Evolutionary conservation across 148 eudicot species (phyloP).

Genomic region (Rhododendron griersonianum): DNA sequence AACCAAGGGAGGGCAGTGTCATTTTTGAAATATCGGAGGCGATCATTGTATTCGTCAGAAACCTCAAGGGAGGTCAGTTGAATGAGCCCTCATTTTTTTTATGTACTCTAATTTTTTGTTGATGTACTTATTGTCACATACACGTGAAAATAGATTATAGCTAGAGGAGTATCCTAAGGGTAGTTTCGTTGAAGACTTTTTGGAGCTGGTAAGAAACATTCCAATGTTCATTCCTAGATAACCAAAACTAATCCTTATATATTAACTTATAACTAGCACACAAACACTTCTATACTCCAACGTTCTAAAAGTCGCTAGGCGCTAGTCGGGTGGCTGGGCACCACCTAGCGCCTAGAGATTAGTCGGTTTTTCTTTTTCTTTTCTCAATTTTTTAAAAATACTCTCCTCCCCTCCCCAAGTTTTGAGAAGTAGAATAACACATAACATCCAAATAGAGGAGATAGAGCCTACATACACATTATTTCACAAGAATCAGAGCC

Average conservation of each 20-base stretch:
- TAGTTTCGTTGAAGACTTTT: background rate
- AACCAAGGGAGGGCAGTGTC: background rate
- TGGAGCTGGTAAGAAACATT: background rate
- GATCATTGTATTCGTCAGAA: background rate
- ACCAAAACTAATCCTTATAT: background rate
- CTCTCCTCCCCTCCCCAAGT: too few species aligned
- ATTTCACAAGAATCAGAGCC: too few species aligned
- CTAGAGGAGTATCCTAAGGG: background rate
- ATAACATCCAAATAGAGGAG: too few species aligned
- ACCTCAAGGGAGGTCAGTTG: background rate
- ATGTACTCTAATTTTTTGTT: background rate
- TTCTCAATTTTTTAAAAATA: too few species aligned
- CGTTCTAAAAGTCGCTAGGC: too few species aligned
- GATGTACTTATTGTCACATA: background rate
- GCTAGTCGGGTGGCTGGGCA: too few species aligned
- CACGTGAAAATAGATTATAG: background rate
- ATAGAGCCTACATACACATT: too few species aligned
- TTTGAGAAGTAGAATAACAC: too few species aligned
- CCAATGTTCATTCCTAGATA: background rate
- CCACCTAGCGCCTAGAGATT: too few species aligned
- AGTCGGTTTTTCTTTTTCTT: too few species aligned
- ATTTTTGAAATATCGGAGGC: background rate
- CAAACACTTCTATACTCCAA: background rate
- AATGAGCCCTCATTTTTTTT: too few species aligned
- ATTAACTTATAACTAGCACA: background rate